Conservation (phyloP, 352 stramenopile species). For the Globisporangium solare region DNA sequence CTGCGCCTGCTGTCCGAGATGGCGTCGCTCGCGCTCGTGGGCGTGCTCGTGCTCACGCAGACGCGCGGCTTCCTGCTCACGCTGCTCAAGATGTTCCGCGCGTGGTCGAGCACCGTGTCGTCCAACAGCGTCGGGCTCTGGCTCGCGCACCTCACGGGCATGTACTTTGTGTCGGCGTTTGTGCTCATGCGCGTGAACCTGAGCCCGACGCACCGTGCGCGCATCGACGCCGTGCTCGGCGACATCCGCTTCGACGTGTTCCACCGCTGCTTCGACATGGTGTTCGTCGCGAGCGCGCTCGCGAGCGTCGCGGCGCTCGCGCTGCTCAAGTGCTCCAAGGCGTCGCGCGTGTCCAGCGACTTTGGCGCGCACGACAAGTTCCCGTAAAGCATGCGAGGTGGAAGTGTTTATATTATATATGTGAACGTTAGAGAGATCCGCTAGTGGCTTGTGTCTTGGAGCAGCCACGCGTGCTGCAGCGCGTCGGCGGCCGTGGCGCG, state of each 20-base stretch:
- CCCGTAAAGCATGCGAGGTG: no score
- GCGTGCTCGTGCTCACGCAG: slow-evolving; percentile 81
- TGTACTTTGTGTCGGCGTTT: slow-evolving; percentile 88
- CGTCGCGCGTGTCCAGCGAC: slow-evolving; percentile 68
- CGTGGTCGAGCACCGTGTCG: slow-evolving; percentile 77
- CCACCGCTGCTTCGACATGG: slow-evolving; percentile 81
- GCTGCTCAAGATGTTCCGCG: slow-evolving; percentile 73
- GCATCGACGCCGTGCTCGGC: slow-evolving; percentile 79
- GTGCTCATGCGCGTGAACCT: slow-evolving; percentile 88
- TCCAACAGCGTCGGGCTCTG: slow-evolving; percentile 82
- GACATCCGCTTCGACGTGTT: slow-evolving; percentile 85
- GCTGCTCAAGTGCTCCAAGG: slow-evolving; percentile 76
- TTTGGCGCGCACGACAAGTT: slow-evolving; percentile 78
- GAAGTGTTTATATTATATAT: no score
- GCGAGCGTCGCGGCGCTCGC: slow-evolving; percentile 54
- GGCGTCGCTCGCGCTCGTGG: slow-evolving; percentile 70
- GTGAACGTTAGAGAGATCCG: no score
- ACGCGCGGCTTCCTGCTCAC: slow-evolving; percentile 77
- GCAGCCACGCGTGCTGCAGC: slow-evolving; percentile 72
- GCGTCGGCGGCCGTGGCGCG: slow-evolving; percentile 63
- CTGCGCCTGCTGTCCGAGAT: slow-evolving; percentile 76
- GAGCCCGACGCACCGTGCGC: slow-evolving; percentile 55
- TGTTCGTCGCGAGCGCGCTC: slow-evolving; percentile 75
- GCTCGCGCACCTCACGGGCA: slow-evolving; percentile 82
- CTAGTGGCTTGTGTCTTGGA: no score